Percentiles rank a stretch among this genome's conserved stretches.
These are phyloP conservation scores for Ogataea haglerorum DNA, from an alignment of 805 yeast genomes.

Conservation along the genomic window DNA sequence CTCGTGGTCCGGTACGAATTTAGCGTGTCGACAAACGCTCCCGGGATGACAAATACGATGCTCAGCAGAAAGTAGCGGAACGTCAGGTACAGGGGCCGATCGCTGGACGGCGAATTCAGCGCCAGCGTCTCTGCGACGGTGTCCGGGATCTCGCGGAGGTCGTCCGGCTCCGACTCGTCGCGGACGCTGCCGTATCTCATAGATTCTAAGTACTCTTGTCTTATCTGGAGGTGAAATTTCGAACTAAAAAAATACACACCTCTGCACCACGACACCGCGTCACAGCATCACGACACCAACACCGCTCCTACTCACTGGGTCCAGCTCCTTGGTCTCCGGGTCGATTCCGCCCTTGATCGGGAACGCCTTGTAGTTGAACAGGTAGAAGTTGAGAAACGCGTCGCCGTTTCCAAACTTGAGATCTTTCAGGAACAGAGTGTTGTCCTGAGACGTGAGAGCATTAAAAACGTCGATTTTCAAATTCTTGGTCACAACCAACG, in stretches of 20 bases:
- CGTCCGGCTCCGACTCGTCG: conserved; percentile 15
- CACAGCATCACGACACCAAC: conserved; percentile 87
- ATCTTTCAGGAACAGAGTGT: conserved; percentile 74
- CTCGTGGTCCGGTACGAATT: conserved; percentile 33
- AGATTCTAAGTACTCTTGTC: background rate
- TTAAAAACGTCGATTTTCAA: conserved; percentile 85
- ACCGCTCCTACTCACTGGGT: conserved; percentile 62
- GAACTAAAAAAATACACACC: background rate
- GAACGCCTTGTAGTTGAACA: conserved; percentile 84
- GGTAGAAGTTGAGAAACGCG: conserved; percentile 84
- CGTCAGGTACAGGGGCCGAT: conserved; percentile 31
- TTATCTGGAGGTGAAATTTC: background rate
- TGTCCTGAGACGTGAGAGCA: conserved; percentile 89
- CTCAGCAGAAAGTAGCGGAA: conserved; percentile 36
- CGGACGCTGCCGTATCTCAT: conserved; percentile 7
- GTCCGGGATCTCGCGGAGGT: conserved; percentile 30
- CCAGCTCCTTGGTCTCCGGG: conserved; percentile 48
- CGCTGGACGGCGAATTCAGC: conserved; percentile 16
- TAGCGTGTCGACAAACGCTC: conserved; percentile 39
- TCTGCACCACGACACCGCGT: conserved; percentile 6
- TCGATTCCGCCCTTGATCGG: conserved; percentile 81
- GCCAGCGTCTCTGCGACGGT: conserved; percentile 34
- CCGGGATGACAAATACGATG: conserved; percentile 36
- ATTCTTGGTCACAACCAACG: conserved; percentile 68
- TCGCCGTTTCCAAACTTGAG: conserved; percentile 92